A percentile compares a stretch with the other conserved stretches of the same genome.
Conservation (phyloP, 805 yeast genomes). For the Yamadazyma sp. region DNA sequence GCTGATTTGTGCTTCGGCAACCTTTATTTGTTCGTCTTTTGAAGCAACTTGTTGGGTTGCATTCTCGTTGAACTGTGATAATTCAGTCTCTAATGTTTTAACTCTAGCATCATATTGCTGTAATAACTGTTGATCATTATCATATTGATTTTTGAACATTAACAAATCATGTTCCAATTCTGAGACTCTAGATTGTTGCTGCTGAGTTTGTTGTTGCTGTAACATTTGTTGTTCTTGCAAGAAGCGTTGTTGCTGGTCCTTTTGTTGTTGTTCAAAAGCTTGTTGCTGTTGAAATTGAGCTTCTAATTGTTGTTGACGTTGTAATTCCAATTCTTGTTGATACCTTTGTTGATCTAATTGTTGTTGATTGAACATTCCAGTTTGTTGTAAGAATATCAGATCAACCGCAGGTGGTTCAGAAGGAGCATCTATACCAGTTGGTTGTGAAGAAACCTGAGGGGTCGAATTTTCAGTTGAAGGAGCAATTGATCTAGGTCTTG, state of each 20-base stretch:
- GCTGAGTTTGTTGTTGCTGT: constrained; percentile 66
- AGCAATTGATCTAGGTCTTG: constrained; percentile 28
- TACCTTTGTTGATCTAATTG: constrained; percentile 57
- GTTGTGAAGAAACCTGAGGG: constrained; percentile 45
- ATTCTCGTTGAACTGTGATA: constrained; percentile 55
- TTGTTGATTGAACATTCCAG: constrained; percentile 53
- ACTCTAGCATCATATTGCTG: constrained; percentile 88
- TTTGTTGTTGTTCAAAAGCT: constrained; percentile 72
- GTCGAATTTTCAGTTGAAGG: constrained; percentile 19
- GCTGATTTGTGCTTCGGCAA: constrained; percentile 68
- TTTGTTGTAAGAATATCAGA: constrained; percentile 47
- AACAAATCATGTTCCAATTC: constrained; percentile 80
- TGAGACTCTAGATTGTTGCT: constrained; percentile 73
- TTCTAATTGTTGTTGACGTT: constrained; percentile 64
- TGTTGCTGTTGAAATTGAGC: constrained; percentile 69
- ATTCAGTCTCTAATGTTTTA: constrained; percentile 73
- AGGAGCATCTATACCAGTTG: constrained; percentile 31
- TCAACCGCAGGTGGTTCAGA: constrained; percentile 37
- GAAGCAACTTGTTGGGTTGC: constrained; percentile 71
- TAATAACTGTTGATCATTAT: constrained; percentile 76
- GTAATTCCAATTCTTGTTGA: constrained; percentile 62
- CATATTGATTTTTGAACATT: constrained; percentile 74
- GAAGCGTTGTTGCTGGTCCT: constrained; percentile 64
- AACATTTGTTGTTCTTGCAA: constrained; percentile 64
- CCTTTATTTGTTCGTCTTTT: constrained; percentile 67